Conservation (phyloP, 2,329 filamentous ascomycete genomes). For the Colletotrichum sp. region DNA sequence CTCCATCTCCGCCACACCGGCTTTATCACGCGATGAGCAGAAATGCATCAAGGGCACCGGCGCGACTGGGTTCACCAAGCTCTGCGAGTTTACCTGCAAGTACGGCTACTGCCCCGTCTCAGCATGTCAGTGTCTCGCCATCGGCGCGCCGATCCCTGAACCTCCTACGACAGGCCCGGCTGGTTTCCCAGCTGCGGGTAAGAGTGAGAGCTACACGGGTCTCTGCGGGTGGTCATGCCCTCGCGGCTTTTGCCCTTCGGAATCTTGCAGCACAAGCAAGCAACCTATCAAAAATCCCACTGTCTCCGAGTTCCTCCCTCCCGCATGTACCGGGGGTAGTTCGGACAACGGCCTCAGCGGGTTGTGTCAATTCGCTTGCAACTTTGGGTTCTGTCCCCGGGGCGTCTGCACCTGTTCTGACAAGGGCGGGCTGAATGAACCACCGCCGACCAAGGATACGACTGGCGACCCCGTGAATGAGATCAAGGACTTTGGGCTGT, state of each 20-base stretch:
- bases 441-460: background rate
- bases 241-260: constrained; percentile 48
- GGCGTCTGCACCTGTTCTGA: background rate
- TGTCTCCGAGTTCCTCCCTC: background rate
- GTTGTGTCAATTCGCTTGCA: background rate
- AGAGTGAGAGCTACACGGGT: background rate
- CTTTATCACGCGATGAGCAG: background rate
- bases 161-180: constrained; percentile 11
- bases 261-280: constrained; percentile 21
- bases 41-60: constrained; percentile 31
- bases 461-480: background rate
- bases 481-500: constrained; percentile 43
- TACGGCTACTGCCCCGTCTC: constrained; percentile 28
- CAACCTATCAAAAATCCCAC: background rate
- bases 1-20: background rate
- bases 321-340: background rate
- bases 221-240: constrained; percentile 36
- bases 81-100: constrained; percentile 36
- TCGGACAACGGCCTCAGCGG: background rate
- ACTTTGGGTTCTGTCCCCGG: background rate
- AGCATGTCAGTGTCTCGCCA: background rate
- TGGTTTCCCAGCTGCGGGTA: background rate
- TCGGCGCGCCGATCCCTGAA: background rate
- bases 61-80: constrained; percentile 35
- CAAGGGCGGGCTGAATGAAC: background rate